Percentiles rank a stretch among this genome's conserved stretches.
These are phyloP conservation scores for Neurospora tetrasperma DNA, from an alignment of 495 filamentous ascomycete genomes.

Conservation along the genomic window DNA sequence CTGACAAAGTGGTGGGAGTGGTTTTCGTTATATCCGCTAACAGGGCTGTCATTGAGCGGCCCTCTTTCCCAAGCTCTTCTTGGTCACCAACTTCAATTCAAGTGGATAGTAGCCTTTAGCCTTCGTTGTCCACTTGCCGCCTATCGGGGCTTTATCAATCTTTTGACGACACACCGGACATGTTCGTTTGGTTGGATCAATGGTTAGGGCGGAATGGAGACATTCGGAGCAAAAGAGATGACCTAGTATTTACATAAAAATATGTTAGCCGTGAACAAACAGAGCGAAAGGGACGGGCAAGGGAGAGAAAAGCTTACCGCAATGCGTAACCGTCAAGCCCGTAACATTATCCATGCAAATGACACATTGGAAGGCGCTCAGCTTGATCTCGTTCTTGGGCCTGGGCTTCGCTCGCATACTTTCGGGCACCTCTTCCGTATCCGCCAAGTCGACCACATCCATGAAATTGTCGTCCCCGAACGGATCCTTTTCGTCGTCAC, in stretches of 20 bases:
- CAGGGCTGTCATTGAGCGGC: constrained; percentile 6
- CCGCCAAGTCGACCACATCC: constrained; percentile 44
- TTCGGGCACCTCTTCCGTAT: constrained; percentile 50
- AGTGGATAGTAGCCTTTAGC: constrained; percentile 44
- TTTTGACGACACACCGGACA: constrained; percentile 48
- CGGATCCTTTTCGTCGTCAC: constrained; percentile 24
- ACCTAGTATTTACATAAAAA: constrained; percentile 33
- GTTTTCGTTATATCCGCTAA: background rate
- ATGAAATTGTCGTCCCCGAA: constrained; percentile 6
- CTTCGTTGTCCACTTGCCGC: constrained; percentile 23
- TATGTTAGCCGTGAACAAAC: background rate
- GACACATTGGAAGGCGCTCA: constrained; percentile 58
- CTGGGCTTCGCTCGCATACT: constrained; percentile 36
- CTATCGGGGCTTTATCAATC: constrained; percentile 40
- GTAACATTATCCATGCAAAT: constrained; percentile 77
- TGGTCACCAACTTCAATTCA: constrained; percentile 50
- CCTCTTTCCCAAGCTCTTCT: constrained; percentile 35
- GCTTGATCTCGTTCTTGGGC: constrained; percentile 40
- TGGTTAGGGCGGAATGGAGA: constrained; percentile 62
- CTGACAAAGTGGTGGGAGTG: background rate
- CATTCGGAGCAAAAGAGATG: constrained; percentile 82
- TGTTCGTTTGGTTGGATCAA: constrained; percentile 36
- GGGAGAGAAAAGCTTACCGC: constrained; percentile 49
- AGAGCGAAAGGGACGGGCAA: background rate
- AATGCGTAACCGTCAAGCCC: constrained; percentile 67